These are phyloP conservation scores for Dioszegia aurantiaca DNA, from an alignment of 768 basidiomycete species.

Conservation along the genomic window DNA sequence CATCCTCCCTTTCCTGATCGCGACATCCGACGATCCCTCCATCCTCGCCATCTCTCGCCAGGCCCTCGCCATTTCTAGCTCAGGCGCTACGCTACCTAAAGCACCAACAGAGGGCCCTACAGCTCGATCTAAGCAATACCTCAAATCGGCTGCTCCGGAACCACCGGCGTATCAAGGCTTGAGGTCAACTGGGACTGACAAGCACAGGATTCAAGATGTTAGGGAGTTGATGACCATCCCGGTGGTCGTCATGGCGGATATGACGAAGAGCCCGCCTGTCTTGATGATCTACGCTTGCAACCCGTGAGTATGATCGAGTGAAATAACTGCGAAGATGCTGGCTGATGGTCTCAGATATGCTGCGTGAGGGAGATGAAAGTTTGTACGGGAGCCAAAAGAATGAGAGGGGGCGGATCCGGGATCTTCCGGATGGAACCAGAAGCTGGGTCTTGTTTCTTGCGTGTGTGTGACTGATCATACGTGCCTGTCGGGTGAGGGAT, in stretches of 20 bases:
- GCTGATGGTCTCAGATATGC: slow-evolving; percentile 5
- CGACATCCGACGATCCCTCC: slow-evolving; percentile 93
- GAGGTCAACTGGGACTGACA: slow-evolving; percentile 58
- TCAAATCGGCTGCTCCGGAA: slow-evolving; percentile 64
- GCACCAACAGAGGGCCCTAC: slow-evolving; percentile 52
- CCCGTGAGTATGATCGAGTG: slow-evolving; percentile 4
- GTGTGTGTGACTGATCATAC: too few species aligned
- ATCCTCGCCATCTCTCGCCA: slow-evolving; percentile 87
- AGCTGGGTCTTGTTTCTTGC: too few species aligned
- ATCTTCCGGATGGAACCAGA: neutral
- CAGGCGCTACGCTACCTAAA: slow-evolving; percentile 78
- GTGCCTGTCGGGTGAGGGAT: too few species aligned
- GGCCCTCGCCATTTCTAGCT: slow-evolving; percentile 63
- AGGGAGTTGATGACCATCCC: slow-evolving; percentile 89
- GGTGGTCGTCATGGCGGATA: slow-evolving; percentile 89
- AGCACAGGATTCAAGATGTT: slow-evolving; percentile 96
- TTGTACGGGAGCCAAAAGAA: too few species aligned
- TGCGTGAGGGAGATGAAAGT: neutral
- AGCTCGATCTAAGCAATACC: slow-evolving; percentile 69
- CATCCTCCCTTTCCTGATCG: slow-evolving; percentile 90
- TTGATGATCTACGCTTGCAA: slow-evolving; percentile 84
- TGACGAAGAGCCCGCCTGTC: slow-evolving; percentile 90
- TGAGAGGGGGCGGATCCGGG: too few species aligned
- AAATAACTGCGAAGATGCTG: neutral
- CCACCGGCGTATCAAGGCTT: slow-evolving; percentile 81